Conservation (phyloP, 2,329 filamentous ascomycete genomes). For the Diaporthe sp. region DNA sequence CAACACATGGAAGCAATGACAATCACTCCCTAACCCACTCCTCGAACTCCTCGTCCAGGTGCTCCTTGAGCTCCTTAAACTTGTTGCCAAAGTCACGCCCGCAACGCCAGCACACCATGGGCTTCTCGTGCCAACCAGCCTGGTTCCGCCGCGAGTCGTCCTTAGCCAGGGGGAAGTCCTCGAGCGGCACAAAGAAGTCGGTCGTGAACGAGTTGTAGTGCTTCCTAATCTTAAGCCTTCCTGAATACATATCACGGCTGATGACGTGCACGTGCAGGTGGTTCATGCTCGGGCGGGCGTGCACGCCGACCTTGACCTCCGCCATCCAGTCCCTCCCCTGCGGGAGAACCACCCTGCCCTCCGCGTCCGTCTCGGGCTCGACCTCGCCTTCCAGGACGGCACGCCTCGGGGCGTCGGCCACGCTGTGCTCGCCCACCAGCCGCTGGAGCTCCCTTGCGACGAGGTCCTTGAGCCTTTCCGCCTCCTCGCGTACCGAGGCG, state of each 20-base stretch:
- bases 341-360: slow-evolving; percentile 66
- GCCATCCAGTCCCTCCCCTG: slow-evolving; percentile 80
- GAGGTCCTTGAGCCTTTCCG: slow-evolving; percentile 67
- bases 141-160: slow-evolving; percentile 72
- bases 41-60: slow-evolving; percentile 71
- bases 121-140: slow-evolving; percentile 69
- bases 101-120: slow-evolving; percentile 89
- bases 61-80: slow-evolving; percentile 79
- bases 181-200: slow-evolving; percentile 81
- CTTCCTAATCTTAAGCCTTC: slow-evolving; percentile 79
- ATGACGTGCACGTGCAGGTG: slow-evolving; percentile 93
- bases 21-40: slow-evolving; percentile 55
- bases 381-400: slow-evolving; percentile 72
- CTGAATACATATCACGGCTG: slow-evolving; percentile 80
- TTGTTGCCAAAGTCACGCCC: slow-evolving; percentile 76
- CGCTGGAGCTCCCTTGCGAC: slow-evolving; percentile 82
- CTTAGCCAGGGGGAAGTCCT: slow-evolving; percentile 79
- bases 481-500: slow-evolving; percentile 68
- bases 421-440: slow-evolving; percentile 71
- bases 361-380: slow-evolving; percentile 73
- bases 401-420: slow-evolving; percentile 70
- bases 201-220: slow-evolving; percentile 96
- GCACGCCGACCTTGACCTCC: slow-evolving; percentile 82
- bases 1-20: background rate
- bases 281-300: slow-evolving; percentile 90